phyloP scores from a whole-genome alignment of 306 rosid species.

The Trifolium subterraneum region DNA sequence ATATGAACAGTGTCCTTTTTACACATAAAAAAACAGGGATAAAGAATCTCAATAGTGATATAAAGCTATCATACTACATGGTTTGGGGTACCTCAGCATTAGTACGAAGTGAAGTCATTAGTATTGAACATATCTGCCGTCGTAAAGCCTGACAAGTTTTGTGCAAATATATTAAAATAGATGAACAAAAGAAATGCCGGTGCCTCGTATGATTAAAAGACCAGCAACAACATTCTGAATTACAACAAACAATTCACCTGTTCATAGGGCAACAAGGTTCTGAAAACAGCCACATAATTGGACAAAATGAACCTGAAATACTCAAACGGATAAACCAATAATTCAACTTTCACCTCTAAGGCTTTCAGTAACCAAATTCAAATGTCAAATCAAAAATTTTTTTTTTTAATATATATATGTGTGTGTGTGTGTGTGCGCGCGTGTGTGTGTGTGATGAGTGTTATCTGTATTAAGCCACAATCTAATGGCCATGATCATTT shows the following conservation, averaged over 20 bases:
- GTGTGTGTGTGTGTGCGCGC: no score
- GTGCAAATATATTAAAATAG: constrained; percentile 38
- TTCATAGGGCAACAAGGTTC: constrained; percentile 81
- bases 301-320: constrained; percentile 79
- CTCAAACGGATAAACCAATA: constrained; percentile 14
- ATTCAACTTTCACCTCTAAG: constrained; percentile 1
- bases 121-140: constrained; percentile 83
- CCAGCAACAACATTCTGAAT: constrained; percentile 29
- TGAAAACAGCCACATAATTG: constrained; percentile 85
- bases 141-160: constrained; percentile 70
- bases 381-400: not conserved
- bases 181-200: constrained; percentile 30
- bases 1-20: constrained; percentile 32
- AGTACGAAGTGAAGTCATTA: constrained; percentile 95
- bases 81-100: constrained; percentile 78
- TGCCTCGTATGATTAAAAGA: constrained; percentile 35
- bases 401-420: no score
- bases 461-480: constrained; percentile 10
- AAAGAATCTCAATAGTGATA: constrained; percentile 23
- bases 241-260: constrained; percentile 62
- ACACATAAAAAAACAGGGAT: constrained; percentile 40
- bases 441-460: no score
- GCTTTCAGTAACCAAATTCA: not conserved
- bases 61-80: constrained; percentile 23
- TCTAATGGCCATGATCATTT: constrained; percentile 2